phyloP scores from a whole-genome alignment of 495 filamentous ascomycete species.

The Daldinia bambusicola region DNA sequence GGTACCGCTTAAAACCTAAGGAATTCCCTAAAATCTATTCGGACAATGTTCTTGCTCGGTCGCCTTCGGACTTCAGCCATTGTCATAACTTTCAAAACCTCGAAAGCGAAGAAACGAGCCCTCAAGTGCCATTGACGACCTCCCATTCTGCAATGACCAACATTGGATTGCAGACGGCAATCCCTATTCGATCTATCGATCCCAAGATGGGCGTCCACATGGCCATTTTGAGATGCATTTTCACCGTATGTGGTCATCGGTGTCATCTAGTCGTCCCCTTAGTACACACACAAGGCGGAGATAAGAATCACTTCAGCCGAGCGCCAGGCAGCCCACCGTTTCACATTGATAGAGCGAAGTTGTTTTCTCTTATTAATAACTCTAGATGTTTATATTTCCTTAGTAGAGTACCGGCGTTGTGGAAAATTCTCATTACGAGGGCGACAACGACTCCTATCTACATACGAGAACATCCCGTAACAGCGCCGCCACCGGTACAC shows the following conservation, averaged over 20 bases:
- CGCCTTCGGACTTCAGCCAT: conserved; percentile 22
- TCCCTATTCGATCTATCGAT: conserved; percentile 22
- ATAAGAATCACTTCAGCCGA: conserved; percentile 26
- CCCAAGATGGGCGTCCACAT: conserved; percentile 13
- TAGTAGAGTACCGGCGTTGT: conserved; percentile 14
- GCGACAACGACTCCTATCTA: conserved; percentile 23
- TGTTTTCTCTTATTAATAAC: conserved; percentile 12
- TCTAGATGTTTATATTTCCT: conserved; percentile 10
- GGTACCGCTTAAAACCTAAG: conserved; percentile 4
- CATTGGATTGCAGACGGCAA: conserved; percentile 22
- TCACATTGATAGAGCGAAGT: conserved; percentile 16
- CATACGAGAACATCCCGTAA: not conserved
- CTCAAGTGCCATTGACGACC: conserved; percentile 15
- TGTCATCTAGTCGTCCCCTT: conserved; percentile 20
- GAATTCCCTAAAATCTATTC: not conserved
- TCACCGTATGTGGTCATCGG: conserved; percentile 6
- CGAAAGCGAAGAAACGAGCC: conserved; percentile 17
- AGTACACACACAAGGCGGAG: conserved; percentile 17
- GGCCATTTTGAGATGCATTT: conserved; percentile 18
- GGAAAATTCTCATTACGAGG: conserved; percentile 11
- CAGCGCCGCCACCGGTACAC: not conserved
- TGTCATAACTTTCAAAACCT: conserved; percentile 24
- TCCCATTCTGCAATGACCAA: conserved; percentile 31
- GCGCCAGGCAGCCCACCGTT: conserved; percentile 25
- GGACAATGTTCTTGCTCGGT: conserved; percentile 23